Evolutionary conservation across 2,329 filamentous ascomycete species (phyloP), one percentile per base, ranked within the genome.

Genomic region (Coniosporium tulheliwenetii): DNA sequence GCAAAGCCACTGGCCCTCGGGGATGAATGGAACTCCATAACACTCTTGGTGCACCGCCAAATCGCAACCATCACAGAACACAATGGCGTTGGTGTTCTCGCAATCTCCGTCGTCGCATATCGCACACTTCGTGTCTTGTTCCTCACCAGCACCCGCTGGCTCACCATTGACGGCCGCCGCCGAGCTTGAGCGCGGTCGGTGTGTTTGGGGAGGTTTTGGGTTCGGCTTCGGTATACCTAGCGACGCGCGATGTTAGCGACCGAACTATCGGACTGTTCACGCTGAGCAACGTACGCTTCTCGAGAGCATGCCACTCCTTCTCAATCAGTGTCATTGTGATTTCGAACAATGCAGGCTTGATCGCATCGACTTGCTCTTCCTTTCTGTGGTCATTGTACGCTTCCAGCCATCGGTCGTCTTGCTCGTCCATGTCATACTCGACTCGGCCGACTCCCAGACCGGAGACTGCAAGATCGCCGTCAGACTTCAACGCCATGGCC

Each of bases 51-150:
- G 91, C 8, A 98, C 91, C 3, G 91, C 91, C 39, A 98, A 68
- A 61, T 98, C 93, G 61, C 91, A 98, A 2, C 91, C 91, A 57
- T 98, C 91, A 58, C 91, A 98, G 56, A 98, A 98, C 15, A 98
- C 91, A 53, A 98, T 98, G 1, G 91, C 91, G 55, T 98, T 98
- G 15, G 91, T 93, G 59, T 98, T 98, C 63, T 98, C 91, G 55
- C 91, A 98, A 56, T 98, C 91, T n/a, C 91, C 91, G 54, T 98
- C 91, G 56, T 98, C 91, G 57, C 91, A 98, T 43, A 98, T 93
- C 15, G 85, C 87, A 57, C 91, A 98, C 60, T 94, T 96, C 51
- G 82, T 94, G 60, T 98, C 91, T 51, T 91, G 87, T 60, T 96
- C 89, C 62, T 96, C 91, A 14, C 85, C 85, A 26, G 74, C 62